Percentiles rank a stretch among this genome's conserved stretches.
Evolutionary conservation across 768 basidiomycete genomes (phyloP).

Genomic region (Russula emetica): DNA sequence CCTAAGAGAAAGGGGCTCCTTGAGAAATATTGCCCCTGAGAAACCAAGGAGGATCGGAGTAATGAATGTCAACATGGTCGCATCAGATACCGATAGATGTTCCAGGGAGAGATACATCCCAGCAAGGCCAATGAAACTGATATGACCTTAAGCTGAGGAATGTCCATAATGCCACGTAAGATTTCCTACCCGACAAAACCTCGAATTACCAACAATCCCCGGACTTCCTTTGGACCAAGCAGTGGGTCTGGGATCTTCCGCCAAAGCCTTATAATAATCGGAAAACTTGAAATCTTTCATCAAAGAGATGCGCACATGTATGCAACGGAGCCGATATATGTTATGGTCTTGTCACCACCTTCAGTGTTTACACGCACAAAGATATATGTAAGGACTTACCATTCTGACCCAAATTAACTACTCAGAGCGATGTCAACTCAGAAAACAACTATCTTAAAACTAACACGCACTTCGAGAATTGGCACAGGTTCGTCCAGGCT

Average conservation of each 20-base stretch:
- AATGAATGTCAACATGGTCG: slow-evolving; percentile 72
- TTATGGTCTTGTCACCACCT: slow-evolving; percentile 41
- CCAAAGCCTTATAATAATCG: slow-evolving; percentile 36
- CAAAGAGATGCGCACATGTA: slow-evolving; percentile 41
- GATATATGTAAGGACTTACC: slow-evolving; percentile 36
- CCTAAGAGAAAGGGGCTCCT: slow-evolving; percentile 51
- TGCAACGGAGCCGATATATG: slow-evolving; percentile 46
- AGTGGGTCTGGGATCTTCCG: slow-evolving; percentile 52
- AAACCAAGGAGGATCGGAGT: slow-evolving; percentile 61
- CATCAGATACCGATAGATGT: slow-evolving; percentile 74
- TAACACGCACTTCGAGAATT: slow-evolving; percentile 39
- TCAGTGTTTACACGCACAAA: neutral
- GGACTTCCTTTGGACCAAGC: slow-evolving; percentile 64
- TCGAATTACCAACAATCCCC: slow-evolving; percentile 50
- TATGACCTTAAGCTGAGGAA: neutral
- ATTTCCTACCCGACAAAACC: slow-evolving; percentile 55
- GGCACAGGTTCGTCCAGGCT: slow-evolving; percentile 54
- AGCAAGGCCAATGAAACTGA: slow-evolving; percentile 66
- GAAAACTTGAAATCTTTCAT: neutral
- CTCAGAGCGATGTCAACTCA: neutral
- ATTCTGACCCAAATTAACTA: slow-evolving; percentile 56
- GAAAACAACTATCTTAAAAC: neutral
- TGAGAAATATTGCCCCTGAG: slow-evolving; percentile 56
- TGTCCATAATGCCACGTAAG: neutral
- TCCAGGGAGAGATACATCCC: slow-evolving; percentile 65